Conservation (phyloP, 257 asterid species). For the Przewalskia tangutica region DNA sequence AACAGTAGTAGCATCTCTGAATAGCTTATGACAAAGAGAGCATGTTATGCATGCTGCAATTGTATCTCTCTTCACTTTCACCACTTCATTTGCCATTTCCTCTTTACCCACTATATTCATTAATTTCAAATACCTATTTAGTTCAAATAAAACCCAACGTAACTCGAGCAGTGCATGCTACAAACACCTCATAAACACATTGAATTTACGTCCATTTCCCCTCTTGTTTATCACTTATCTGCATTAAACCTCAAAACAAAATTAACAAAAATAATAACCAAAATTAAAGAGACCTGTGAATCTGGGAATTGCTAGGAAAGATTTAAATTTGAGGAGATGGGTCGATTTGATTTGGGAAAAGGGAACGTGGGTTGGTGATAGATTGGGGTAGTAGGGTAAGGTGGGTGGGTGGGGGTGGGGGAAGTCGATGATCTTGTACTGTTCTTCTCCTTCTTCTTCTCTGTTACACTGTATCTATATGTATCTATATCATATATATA, state of each 20-base stretch:
- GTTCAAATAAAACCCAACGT: background rate
- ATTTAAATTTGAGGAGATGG: background rate
- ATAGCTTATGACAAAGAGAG: conserved; percentile 76
- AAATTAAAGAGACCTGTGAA: background rate
- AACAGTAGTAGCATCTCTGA: conserved; percentile 88
- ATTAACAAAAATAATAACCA: too few relatives aligned
- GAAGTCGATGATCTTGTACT: background rate
- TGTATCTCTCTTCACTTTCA: conserved; percentile 60
- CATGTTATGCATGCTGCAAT: conserved; percentile 98
- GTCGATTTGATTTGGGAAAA: conserved; percentile 4
- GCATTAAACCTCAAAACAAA: conserved; percentile 7
- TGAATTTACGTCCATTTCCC: conserved; percentile 9
- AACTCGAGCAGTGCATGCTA: conserved; percentile 10
- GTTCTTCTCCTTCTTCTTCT: background rate
- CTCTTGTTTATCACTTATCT: background rate
- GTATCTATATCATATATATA: too few relatives aligned
- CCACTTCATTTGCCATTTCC: conserved; percentile 56
- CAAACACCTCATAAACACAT: background rate
- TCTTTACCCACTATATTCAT: too few relatives aligned
- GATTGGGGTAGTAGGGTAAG: background rate
- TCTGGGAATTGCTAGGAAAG: background rate
- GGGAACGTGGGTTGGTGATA: background rate
- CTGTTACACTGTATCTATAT: background rate
- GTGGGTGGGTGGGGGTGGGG: background rate
- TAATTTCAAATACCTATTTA: too few relatives aligned